Percentiles rank a stretch among this genome's conserved stretches.
Evolutionary conservation across 2,329 filamentous ascomycete genomes (phyloP).

Genomic region (Tolypocladium paradoxum): DNA sequence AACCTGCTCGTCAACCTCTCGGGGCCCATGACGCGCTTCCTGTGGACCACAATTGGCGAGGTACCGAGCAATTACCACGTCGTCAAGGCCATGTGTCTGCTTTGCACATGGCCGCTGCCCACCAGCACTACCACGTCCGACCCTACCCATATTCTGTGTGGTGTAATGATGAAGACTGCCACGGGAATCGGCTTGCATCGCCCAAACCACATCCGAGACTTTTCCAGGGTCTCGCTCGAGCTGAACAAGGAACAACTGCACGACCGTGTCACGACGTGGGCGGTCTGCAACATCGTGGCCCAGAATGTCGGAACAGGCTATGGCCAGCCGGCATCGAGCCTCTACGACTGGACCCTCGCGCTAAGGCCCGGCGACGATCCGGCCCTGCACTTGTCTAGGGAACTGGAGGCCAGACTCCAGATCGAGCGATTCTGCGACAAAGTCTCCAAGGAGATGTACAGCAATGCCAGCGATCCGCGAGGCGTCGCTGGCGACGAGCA

Average conservation of each 20-base stretch:
- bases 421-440: slow-evolving; percentile 70
- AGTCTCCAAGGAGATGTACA: slow-evolving; percentile 69
- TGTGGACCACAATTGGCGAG: slow-evolving; percentile 69
- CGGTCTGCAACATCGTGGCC: slow-evolving; percentile 74
- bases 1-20: slow-evolving; percentile 57
- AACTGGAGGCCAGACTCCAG: slow-evolving; percentile 57
- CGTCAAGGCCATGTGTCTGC: slow-evolving; percentile 68
- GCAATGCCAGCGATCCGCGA: slow-evolving; percentile 61
- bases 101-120: slow-evolving; percentile 75
- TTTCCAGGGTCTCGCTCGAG: slow-evolving; percentile 64
- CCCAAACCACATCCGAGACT: slow-evolving; percentile 74
- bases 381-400: slow-evolving; percentile 46
- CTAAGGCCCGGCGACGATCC: slow-evolving; percentile 48
- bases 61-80: slow-evolving; percentile 71
- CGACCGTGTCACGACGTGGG: slow-evolving; percentile 72
- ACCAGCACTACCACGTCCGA: slow-evolving; percentile 73
- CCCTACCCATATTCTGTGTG: slow-evolving; percentile 70
- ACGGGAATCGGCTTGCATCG: slow-evolving; percentile 75
- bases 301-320: slow-evolving; percentile 76
- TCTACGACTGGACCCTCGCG: slow-evolving; percentile 65
- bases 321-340: slow-evolving; percentile 67
- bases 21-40: slow-evolving; percentile 55
- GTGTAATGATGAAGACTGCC: slow-evolving; percentile 79
- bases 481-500: slow-evolving; percentile 59
- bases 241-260: slow-evolving; percentile 69